A percentile compares a stretch with the other conserved stretches of the same genome.
phyloP scores from a whole-genome alignment of 2,329 filamentous ascomycete genomes.

The Dactylellina parvicollis region DNA sequence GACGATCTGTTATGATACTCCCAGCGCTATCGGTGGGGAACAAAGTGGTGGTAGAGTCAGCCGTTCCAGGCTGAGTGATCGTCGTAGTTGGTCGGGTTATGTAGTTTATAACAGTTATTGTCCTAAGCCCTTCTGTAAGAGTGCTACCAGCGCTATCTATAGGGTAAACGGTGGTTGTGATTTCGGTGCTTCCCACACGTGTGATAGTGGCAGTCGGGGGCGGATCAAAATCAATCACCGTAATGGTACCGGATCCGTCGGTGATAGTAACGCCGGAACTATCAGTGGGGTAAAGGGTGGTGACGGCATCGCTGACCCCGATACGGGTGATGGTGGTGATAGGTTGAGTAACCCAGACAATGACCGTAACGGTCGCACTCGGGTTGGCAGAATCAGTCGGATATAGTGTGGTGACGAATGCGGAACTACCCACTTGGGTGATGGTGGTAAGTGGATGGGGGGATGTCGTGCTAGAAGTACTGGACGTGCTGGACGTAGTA shows the following conservation, averaged over 20 bases:
- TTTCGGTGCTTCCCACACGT: background rate
- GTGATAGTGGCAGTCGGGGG: background rate
- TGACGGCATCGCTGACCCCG: no score
- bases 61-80: background rate
- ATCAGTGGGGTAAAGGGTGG: no score
- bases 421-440: background rate
- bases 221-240: background rate
- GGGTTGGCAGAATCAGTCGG: background rate
- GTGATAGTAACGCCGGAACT: background rate
- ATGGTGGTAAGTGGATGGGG: no score
- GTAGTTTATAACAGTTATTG: background rate
- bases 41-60: background rate
- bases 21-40: conserved; percentile 17
- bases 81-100: background rate
- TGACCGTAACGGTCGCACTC: no score
- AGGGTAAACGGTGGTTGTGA: background rate
- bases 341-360: no score
- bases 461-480: no score
- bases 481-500: no score
- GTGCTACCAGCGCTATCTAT: background rate
- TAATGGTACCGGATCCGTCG: background rate
- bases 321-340: no score
- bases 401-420: background rate
- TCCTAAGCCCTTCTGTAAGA: background rate
- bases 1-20: background rate